Base-by-base conservation (phyloP, 768 basidiomycete species). In the Scleroderma citrinum region DNA sequence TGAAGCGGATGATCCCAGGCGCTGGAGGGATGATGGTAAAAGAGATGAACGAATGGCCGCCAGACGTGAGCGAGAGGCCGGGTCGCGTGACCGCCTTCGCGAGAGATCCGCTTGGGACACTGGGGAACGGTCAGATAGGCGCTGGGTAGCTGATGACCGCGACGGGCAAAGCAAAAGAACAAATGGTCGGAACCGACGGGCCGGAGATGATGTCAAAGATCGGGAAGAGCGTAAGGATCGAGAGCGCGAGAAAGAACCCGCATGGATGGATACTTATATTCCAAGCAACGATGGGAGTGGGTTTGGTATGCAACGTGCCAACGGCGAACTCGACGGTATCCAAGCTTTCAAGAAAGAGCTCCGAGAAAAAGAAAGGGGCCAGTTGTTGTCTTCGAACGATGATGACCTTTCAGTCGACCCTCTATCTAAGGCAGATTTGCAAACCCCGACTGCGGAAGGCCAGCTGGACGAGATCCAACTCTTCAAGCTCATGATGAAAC, bases 191-290 rank as follows among this genome's bases (percentile, higher is more conserved):
- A 87, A 87, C 48, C 75, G 76, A 55, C 80, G 80, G 55, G 39
- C 59, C 40, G 72, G 67, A 14, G 76, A 76, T 41, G 69, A 69
- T 47, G 76, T 69, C 45, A 68, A 70, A 53, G 80, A 79, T 46
- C 71, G 77, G 26, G 77, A 83, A 44, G 65, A 66, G 43, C 65
- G 65, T 56, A 73, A 76, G 48, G 82, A 82, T 56, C 67, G 70
- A 48, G 73, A 74, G 29, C 81, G 79, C 57, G 90, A 92, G 70
- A 89, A 86, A 59, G 90, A 92, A 61, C 90, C 89, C 20, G 89
- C 89, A 16, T 92, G 89, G 89, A 92, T 92, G 89, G 90, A 91
- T 55, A 82, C 86, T 17, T 90, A 89, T 61, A 76, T 90, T 52
- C 87, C 88, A 12, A 74, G 69, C 44, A 75, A 74, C 20, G 63